These are phyloP conservation scores for Cercospora berteroae DNA, from an alignment of 2,329 filamentous ascomycete genomes.

Conservation along the genomic window DNA sequence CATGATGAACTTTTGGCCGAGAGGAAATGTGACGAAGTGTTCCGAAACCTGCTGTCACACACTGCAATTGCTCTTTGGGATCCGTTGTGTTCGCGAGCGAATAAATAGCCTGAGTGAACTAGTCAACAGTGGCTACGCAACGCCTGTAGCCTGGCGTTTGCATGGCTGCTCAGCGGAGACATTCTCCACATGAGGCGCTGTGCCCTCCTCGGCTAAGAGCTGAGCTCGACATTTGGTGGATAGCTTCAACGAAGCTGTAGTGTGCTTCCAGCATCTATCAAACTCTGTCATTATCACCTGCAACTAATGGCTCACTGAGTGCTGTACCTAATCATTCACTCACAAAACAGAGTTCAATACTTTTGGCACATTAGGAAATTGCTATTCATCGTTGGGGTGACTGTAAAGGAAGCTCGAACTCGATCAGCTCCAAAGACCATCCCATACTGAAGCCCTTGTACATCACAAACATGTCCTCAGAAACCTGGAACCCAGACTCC, in stretches of 20 bases:
- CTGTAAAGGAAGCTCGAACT: neutral
- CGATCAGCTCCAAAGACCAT: neutral
- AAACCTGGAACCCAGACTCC: conserved; percentile 47
- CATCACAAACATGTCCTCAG: conserved; percentile 11
- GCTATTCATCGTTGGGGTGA: too few species aligned
- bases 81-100: too few species aligned
- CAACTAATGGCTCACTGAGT: neutral
- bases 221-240: neutral
- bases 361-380: too few species aligned
- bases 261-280: neutral
- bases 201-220: conserved; percentile 2
- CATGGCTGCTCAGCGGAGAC: neutral
- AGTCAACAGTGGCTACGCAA: conserved; percentile 1
- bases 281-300: neutral
- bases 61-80: too few species aligned
- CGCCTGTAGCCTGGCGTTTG: neutral
- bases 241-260: neutral
- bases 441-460: neutral
- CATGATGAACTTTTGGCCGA: too few species aligned
- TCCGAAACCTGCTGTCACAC: too few species aligned
- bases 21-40: too few species aligned
- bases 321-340: neutral
- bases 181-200: neutral
- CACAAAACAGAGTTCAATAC: neutral
- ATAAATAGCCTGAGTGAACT: neutral